phyloP scores from a whole-genome alignment of 1,284 basidiomycete species.

The Moesziomyces sp. region DNA sequence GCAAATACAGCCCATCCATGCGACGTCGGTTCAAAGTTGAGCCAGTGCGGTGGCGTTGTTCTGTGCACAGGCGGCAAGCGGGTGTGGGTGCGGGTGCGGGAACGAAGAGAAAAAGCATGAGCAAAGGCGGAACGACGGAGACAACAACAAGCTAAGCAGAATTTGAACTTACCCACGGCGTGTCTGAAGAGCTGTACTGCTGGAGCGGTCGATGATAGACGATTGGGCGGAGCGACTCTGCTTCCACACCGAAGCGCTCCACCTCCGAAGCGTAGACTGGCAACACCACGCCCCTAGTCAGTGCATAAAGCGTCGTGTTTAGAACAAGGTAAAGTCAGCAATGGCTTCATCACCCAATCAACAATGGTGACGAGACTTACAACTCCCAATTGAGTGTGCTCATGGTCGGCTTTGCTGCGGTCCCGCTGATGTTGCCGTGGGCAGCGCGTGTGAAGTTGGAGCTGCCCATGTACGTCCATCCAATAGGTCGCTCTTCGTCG shows the following conservation, averaged over 20 bases:
- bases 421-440: constrained; percentile 60
- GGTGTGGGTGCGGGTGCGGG: neutral
- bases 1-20: no score
- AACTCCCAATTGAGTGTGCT: constrained; percentile 62
- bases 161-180: constrained; percentile 50
- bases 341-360: neutral
- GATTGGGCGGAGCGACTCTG: constrained; percentile 36
- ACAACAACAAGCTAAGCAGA: no score
- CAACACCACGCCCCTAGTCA: constrained; percentile 48
- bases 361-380: constrained; percentile 5
- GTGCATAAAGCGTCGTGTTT: no score
- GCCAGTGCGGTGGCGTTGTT: constrained; percentile 12
- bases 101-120: neutral
- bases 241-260: constrained; percentile 25
- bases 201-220: constrained; percentile 51
- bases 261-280: constrained; percentile 48
- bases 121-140: neutral
- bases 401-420: constrained; percentile 23
- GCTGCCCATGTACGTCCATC: constrained; percentile 62
- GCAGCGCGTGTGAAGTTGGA: constrained; percentile 65
- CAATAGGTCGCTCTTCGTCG: constrained; percentile 22
- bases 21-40: neutral
- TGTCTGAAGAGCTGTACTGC: constrained; percentile 36
- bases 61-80: neutral
- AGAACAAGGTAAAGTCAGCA: constrained; percentile 1